A percentile compares a stretch with the other conserved stretches of the same genome.
Conservation (phyloP, 768 basidiomycete genomes). For the Podaxis sp. region DNA sequence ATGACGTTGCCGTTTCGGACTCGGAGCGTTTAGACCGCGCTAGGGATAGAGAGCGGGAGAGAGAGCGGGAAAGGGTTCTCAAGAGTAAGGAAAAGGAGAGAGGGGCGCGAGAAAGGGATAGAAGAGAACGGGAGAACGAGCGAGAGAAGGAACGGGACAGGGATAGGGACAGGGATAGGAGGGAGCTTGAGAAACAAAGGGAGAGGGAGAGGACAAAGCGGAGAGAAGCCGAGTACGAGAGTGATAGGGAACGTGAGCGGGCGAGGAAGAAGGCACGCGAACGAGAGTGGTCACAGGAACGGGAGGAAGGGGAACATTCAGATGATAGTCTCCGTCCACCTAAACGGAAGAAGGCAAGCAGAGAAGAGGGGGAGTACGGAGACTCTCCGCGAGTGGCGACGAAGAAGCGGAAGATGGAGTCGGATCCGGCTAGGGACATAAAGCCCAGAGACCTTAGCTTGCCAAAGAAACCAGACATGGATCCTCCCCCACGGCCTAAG, state of each 20-base stretch:
- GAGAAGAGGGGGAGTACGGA: slow-evolving; percentile 32
- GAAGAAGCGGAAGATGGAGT: slow-evolving; percentile 17
- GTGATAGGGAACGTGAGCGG: slow-evolving; percentile 16
- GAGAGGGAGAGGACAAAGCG: slow-evolving; percentile 20
- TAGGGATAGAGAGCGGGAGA: slow-evolving; percentile 22
- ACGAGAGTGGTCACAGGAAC: slow-evolving; percentile 18
- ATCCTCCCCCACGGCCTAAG: slow-evolving; percentile 1
- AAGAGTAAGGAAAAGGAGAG: slow-evolving; percentile 24
- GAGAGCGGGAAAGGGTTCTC: slow-evolving; percentile 12
- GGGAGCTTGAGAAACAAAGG: slow-evolving; percentile 21
- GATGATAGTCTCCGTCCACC: slow-evolving; percentile 21
- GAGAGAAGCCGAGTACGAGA: slow-evolving; percentile 17
- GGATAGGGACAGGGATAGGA: slow-evolving; percentile 19
- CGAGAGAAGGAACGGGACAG: slow-evolving; percentile 9
- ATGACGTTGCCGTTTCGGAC: slow-evolving; percentile 7
- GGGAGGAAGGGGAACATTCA: slow-evolving; percentile 27
- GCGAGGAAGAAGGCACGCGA: slow-evolving; percentile 22
- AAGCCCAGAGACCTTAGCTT: slow-evolving; percentile 16
- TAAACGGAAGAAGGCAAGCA: slow-evolving; percentile 41
- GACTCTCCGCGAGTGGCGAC: slow-evolving; percentile 13
- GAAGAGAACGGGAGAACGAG: slow-evolving; percentile 12
- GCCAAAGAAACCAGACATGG: slow-evolving; percentile 37
- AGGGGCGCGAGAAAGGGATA: slow-evolving; percentile 7
- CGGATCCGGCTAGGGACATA: neutral
- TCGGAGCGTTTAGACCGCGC: slow-evolving; percentile 12